Evolutionary conservation across 176 grass and related monocot species (phyloP).

Genomic region (Musa beccarii): DNA sequence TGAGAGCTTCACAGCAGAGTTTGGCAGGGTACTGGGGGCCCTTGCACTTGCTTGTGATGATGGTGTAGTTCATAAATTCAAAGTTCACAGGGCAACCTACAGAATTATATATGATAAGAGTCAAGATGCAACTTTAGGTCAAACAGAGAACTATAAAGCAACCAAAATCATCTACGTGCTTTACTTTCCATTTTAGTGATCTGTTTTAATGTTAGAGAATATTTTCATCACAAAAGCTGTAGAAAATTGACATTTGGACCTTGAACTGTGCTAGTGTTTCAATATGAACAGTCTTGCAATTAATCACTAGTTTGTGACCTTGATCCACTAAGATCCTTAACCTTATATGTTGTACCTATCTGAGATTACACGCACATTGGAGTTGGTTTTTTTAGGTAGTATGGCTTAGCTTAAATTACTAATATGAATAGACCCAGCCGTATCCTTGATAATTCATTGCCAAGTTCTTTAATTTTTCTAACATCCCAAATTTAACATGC

Average conservation of each 20-base stretch:
- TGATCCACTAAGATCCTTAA: not conserved
- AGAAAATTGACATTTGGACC: not conserved
- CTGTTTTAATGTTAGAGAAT: not conserved
- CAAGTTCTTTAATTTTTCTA: not conserved
- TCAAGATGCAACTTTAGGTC: not conserved
- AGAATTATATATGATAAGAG: not conserved
- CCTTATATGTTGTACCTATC: not conserved
- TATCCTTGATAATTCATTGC: not conserved
- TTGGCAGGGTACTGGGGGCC: not conserved
- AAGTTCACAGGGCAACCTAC: not conserved
- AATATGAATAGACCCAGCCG: not conserved
- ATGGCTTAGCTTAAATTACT: not conserved
- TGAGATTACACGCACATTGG: not conserved
- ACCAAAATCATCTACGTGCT: too few species aligned
- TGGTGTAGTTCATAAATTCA: not conserved
- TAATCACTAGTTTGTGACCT: not conserved
- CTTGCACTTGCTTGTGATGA: conserved; percentile 8
- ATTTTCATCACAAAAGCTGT: too few species aligned
- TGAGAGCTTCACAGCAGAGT: not conserved
- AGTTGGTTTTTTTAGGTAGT: not conserved
- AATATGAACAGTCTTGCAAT: not conserved
- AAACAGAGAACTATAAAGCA: not conserved
- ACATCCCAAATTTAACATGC: not conserved
- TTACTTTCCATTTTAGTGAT: not conserved
- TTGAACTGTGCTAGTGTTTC: not conserved